Base-by-base conservation (phyloP, 2,329 filamentous ascomycete genomes). In the Fusarium sp. region DNA sequence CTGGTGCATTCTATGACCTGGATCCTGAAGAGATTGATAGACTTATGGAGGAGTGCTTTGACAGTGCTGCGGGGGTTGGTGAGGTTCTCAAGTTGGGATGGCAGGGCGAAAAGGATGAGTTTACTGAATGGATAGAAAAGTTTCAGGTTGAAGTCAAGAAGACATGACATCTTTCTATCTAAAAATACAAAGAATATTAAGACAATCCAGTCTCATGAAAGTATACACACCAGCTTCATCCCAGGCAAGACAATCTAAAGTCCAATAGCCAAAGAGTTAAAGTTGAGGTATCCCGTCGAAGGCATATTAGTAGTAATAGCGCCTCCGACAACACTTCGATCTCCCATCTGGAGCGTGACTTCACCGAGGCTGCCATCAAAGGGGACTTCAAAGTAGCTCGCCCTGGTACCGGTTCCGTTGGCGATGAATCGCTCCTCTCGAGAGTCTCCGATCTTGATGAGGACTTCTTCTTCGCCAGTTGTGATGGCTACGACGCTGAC, bases 81-180 rank as follows among this genome's bases (percentile, higher is more conserved):
- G 87, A 89, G 66, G 79, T 92, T 57, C 82, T 94, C 14, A 84
- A 85, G 59, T 84, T 86, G 68, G 86, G 87, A 23, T 95, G 93
- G 93, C 83, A 88, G 4, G 92, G 88, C 0, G 83, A 88, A 56
- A 87, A 89, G 20, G 95, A 98, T 78, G 94, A 93, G 77, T 97
- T 97, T 79, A 93, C 92, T 0, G 86, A 89, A 18, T 97, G 95
- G 95, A 90, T 88, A n/a, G 86, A 84, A 13, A 89, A 87, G 71
- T 91, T 90, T 73, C 86, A 87, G 77, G 77, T 81, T 35, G 86
- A 89, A 73, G 86, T 90, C 16, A 88, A 86, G 72, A 88, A 87
- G 78, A 23, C 64, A 1, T 76, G 68, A 35, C 11, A 10, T 50
- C 30, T 27, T 14, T 7, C 7, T 9, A 9, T n/a, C 13, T 10